Conservation (phyloP, 2,329 filamentous ascomycete genomes). For the Xylariaceae sp. region DNA sequence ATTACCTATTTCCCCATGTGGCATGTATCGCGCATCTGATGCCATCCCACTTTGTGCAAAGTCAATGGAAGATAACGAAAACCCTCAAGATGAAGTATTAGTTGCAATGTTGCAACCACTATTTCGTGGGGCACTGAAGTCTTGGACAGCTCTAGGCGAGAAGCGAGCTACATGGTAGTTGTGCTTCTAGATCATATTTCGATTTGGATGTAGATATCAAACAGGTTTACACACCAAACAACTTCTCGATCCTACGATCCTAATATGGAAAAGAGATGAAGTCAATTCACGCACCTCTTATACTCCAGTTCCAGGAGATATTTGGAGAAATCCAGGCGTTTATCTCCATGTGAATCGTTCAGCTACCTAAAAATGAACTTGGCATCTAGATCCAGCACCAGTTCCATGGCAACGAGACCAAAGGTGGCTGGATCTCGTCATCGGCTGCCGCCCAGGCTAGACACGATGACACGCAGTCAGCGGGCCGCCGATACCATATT, state of each 20-base stretch:
- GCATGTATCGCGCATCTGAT: constrained; percentile 16
- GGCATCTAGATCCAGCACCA: constrained; percentile 6
- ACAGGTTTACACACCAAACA: not conserved
- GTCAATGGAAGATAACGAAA: not conserved
- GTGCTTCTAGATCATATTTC: not conserved
- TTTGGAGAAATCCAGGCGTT: not conserved
- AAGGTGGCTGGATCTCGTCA: constrained; percentile 1
- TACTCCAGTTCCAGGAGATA: not conserved
- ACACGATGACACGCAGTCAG: constrained; percentile 23
- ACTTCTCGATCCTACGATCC: not conserved
- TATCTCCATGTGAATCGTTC: not conserved
- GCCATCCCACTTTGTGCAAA: constrained; percentile 5
- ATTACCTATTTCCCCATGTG: constrained; percentile 15
- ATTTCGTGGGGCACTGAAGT: not conserved
- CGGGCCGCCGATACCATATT: constrained; percentile 11
- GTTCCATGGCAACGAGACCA: constrained; percentile 12
- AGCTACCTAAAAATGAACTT: constrained; percentile 13
- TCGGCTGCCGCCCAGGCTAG: constrained; percentile 20
- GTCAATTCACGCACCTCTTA: not conserved
- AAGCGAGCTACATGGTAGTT: not conserved
- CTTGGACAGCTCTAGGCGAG: not conserved
- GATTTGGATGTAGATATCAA: not conserved
- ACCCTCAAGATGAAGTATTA: not conserved
- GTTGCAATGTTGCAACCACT: not conserved
- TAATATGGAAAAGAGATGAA: not conserved